Conservation (phyloP, 164 flowering plant species). For the Sedum album region DNA sequence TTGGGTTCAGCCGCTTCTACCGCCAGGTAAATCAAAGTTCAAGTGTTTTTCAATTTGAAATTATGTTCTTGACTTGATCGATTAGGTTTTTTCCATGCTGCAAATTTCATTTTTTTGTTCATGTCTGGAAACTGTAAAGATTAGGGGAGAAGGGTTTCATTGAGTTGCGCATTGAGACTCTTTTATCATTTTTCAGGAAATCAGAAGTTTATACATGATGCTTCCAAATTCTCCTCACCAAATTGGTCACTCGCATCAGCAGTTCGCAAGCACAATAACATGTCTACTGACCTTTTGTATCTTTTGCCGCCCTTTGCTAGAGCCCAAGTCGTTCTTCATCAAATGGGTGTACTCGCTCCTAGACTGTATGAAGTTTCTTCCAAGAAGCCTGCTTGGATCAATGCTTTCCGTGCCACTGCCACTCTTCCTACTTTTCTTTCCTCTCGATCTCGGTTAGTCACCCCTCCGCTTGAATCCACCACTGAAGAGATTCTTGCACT, state of each 20-base stretch:
- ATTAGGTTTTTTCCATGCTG: no score
- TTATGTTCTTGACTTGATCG: no score
- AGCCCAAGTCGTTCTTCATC: slow-evolving; percentile 74
- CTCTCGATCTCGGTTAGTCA: slow-evolving; percentile 31
- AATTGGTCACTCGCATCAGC: slow-evolving; percentile 61
- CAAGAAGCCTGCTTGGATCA: slow-evolving; percentile 55
- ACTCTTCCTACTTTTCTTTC: slow-evolving; percentile 63
- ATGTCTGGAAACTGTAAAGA: no score
- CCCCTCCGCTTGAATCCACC: slow-evolving; percentile 34
- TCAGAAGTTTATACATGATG: slow-evolving; percentile 27
- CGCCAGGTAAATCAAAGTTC: no score
- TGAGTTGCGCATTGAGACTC: no score
- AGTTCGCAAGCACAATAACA: slow-evolving; percentile 14
- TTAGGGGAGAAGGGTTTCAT: no score
- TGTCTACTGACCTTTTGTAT: slow-evolving; percentile 65
- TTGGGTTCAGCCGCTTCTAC: no score
- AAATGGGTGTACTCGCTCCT: slow-evolving; percentile 38
- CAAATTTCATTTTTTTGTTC: no score
- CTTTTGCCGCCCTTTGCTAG: slow-evolving; percentile 85
- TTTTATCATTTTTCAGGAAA: not conserved
- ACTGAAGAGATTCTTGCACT: slow-evolving; percentile 56
- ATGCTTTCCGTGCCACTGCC: slow-evolving; percentile 73
- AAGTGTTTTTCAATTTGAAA: no score
- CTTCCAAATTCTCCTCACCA: slow-evolving; percentile 48
- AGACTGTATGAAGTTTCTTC: slow-evolving; percentile 69